Evolutionary conservation across 2,329 filamentous ascomycete genomes (phyloP).

Genomic region (Kalmusia sp.): DNA sequence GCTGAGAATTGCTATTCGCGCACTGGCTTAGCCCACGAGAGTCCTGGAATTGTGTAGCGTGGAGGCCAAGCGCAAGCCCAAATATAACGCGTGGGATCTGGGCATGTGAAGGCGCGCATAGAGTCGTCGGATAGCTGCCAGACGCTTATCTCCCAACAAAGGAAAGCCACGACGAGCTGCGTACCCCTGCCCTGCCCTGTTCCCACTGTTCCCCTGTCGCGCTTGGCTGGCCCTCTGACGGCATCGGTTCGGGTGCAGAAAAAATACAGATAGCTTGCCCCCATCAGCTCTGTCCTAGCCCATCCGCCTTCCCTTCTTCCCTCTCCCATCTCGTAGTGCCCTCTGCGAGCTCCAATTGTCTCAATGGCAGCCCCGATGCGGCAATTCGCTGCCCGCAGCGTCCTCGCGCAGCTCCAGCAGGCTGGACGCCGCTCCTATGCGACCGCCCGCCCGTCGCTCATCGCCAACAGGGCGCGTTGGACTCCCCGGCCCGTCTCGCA

Average conservation of each 20-base stretch:
- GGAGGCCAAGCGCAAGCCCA: not conserved
- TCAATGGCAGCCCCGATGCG: conserved; percentile 48
- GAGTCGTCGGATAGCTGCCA: not conserved
- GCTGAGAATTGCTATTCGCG: too few relatives aligned
- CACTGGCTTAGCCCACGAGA: too few relatives aligned
- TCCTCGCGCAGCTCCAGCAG: conserved; percentile 39
- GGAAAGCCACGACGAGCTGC: not conserved
- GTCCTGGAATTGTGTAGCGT: not conserved
- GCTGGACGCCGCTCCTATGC: conserved; percentile 45
- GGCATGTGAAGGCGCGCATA: not conserved
- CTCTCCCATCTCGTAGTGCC: conserved; percentile 15
- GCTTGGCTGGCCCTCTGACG: conserved; percentile 17
- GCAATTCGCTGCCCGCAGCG: conserved; percentile 39
- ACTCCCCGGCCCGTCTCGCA: conserved; percentile 40
- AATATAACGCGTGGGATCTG: conserved; percentile 3
- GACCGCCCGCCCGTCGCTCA: conserved; percentile 42
- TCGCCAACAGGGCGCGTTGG: conserved; percentile 44
- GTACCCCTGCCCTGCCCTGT: not conserved
- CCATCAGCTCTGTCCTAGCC: conserved; percentile 11
- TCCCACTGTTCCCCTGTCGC: too few relatives aligned
- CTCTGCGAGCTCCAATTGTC: conserved; percentile 1
- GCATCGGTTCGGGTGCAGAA: conserved; percentile 39
- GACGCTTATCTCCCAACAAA: conserved; percentile 7
- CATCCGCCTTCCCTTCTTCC: conserved; percentile 16
- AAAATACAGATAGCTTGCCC: conserved; percentile 35